Base-by-base conservation (phyloP, 768 basidiomycete genomes). In the Panellus pusillus region DNA sequence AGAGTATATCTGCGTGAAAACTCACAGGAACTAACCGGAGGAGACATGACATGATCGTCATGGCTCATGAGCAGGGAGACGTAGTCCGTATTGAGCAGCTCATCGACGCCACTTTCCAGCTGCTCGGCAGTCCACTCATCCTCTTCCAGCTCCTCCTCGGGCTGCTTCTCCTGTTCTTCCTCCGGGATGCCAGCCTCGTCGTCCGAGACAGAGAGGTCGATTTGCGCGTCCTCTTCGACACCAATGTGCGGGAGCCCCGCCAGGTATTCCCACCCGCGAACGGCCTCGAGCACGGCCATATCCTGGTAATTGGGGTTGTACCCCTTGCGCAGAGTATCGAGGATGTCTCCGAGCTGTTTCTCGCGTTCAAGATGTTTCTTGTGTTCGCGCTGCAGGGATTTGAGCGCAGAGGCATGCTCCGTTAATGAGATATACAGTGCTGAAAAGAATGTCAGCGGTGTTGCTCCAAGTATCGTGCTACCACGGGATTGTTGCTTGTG, bases 261-360 rank as follows among this genome's bases (percentile, higher is more conserved):
- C 8, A 85, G n/a, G 39, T 79, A 84, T 66, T 93, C 91, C 86
- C 91, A 98, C 13, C 94, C 95, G 44, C 93, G 85, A 14, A 98
- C 94, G 15, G 96, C 95, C 61, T 96, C 95, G 27, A 97, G 81
- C 44, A 98, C 96, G 2, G 93, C 94, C 96, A 99, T 98, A 66
- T 99, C 96, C 68, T 98, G 95, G 71, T 98, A 98, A 69, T 99
- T 99, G 14, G 96, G 96, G 68, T 99, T 99, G 73, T 97, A 98
- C 4, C 88, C 86, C 9, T 82, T 80, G 18, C 91, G 81, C 11
- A 99, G 81, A 27, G 85, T 75, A 53, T 85, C 80, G 6, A 99
- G 79, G 46, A 99, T 91, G n/a, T 86, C 81, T 19, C 87, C 88
- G 2, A 99, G 81, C 42, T 83, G 77, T 55, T 81, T 81, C 64